Percentiles rank a stretch among this genome's conserved stretches.
These are phyloP conservation scores for Russula foetens DNA, from an alignment of 768 basidiomycete genomes.

Conservation along the genomic window DNA sequence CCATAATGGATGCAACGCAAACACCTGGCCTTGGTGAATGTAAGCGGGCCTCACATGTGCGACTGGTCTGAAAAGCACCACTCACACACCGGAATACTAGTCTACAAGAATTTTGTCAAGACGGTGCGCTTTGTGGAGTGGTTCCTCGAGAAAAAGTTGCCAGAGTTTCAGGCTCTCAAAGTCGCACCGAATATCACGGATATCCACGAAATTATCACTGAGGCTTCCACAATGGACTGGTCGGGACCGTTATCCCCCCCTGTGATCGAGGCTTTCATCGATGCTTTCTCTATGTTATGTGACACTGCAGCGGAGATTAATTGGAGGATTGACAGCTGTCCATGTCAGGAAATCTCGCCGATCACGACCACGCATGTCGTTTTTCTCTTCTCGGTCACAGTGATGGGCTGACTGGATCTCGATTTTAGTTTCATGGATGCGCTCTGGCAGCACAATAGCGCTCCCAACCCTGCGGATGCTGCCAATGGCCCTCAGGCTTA, in stretches of 20 bases:
- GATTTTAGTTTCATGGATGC: slow-evolving; percentile 66
- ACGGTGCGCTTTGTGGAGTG: slow-evolving; percentile 11
- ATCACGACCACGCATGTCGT: slow-evolving; percentile 14
- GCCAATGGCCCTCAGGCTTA: slow-evolving; percentile 63
- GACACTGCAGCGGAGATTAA: background rate
- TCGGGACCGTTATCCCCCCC: background rate
- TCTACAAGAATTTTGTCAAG: background rate
- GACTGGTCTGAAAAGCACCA: background rate
- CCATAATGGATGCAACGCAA: slow-evolving; percentile 57
- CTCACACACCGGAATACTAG: background rate
- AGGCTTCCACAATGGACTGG: background rate
- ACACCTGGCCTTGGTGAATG: slow-evolving; percentile 69
- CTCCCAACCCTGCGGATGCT: slow-evolving; percentile 63
- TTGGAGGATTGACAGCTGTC: background rate
- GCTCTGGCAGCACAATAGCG: slow-evolving; percentile 66
- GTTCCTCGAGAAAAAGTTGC: slow-evolving; percentile 9
- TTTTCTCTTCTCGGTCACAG: background rate
- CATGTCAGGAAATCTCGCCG: background rate
- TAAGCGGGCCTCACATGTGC: slow-evolving; percentile 28
- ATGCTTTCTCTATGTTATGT: slow-evolving; percentile 7
- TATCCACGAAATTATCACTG: background rate
- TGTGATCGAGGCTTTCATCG: background rate
- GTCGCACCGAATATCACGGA: background rate
- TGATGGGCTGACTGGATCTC: background rate
- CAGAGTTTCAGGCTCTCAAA: background rate